Evolutionary conservation across 2,329 filamentous ascomycete genomes (phyloP).

Genomic region (Ramichloridium luteum): DNA sequence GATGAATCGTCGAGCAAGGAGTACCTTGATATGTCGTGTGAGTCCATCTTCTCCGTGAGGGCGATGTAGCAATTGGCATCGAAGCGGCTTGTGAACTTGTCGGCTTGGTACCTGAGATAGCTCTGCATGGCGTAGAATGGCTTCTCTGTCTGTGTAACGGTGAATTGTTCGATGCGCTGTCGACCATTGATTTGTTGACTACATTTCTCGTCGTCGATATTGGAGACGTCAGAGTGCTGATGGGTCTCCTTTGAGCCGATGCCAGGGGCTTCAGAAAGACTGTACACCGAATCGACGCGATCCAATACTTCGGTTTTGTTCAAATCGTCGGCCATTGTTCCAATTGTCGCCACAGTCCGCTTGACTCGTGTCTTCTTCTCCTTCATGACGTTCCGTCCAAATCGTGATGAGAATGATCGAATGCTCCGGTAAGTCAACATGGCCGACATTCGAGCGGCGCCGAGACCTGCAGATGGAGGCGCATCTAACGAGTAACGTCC

Average conservation of each 20-base stretch:
- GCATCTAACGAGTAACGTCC: no score
- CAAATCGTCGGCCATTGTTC: no score
- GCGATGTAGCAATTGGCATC: conserved; percentile 99
- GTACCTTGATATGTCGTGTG: conserved; percentile 96
- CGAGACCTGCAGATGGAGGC: not conserved
- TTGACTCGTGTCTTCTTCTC: no score
- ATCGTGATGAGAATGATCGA: not conserved
- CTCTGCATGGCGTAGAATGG: conserved; percentile 97
- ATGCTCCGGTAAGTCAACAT: not conserved
- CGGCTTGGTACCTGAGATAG: conserved; percentile 89
- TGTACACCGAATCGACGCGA: no score
- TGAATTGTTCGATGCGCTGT: no score
- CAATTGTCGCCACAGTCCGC: no score
- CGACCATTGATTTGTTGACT: no score
- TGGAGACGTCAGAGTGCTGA: not conserved
- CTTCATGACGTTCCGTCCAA: not conserved
- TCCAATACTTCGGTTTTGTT: no score
- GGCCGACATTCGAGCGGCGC: not conserved
- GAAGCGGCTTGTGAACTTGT: conserved; percentile 93
- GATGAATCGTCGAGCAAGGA: conserved; percentile 48
- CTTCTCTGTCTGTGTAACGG: no score
- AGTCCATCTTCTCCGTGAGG: conserved; percentile 94
- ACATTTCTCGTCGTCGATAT: not conserved
- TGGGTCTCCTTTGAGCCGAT: no score
- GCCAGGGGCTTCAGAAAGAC: no score